These are phyloP conservation scores for Trametes hirsuta DNA, from an alignment of 1,284 basidiomycete genomes.

Conservation along the genomic window DNA sequence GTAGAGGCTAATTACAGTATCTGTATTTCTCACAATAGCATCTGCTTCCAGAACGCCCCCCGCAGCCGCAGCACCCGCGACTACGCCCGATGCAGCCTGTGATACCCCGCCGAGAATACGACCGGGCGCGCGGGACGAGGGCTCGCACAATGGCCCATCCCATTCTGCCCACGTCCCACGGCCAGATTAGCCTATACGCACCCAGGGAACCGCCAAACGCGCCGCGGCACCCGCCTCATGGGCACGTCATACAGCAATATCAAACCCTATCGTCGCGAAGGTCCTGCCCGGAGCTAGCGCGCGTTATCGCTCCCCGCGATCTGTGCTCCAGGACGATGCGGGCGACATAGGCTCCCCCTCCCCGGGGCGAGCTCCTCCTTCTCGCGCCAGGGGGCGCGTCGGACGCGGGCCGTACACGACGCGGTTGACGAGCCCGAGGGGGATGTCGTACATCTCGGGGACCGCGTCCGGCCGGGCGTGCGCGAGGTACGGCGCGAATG, in stretches of 20 bases:
- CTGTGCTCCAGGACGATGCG: neutral
- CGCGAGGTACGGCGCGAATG: slow-evolving; percentile 45
- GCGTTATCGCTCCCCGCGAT: slow-evolving; percentile 23
- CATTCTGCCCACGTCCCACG: neutral
- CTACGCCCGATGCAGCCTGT: neutral
- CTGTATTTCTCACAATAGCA: slow-evolving; percentile 1
- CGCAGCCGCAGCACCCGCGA: neutral
- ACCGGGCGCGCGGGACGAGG: slow-evolving; percentile 7
- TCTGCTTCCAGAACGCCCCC: neutral
- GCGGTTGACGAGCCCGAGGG: slow-evolving; percentile 80
- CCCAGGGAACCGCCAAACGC: neutral
- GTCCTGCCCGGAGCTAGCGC: slow-evolving; percentile 2
- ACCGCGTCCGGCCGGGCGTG: slow-evolving; percentile 50
- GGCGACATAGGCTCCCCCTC: neutral
- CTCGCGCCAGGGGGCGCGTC: neutral
- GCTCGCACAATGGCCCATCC: neutral
- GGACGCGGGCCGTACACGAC: slow-evolving; percentile 33
- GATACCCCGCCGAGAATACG: slow-evolving; percentile 1
- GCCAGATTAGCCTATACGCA: slow-evolving; percentile 19
- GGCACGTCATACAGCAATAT: slow-evolving; percentile 28
- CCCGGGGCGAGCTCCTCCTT: neutral
- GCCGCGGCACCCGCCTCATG: neutral
- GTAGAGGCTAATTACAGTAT: slow-evolving; percentile 16
- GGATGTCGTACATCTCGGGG: slow-evolving; percentile 78
- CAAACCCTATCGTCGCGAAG: slow-evolving; percentile 29